Base-by-base conservation (phyloP, 164 flowering plant species). In the Umbellularia californica region DNA sequence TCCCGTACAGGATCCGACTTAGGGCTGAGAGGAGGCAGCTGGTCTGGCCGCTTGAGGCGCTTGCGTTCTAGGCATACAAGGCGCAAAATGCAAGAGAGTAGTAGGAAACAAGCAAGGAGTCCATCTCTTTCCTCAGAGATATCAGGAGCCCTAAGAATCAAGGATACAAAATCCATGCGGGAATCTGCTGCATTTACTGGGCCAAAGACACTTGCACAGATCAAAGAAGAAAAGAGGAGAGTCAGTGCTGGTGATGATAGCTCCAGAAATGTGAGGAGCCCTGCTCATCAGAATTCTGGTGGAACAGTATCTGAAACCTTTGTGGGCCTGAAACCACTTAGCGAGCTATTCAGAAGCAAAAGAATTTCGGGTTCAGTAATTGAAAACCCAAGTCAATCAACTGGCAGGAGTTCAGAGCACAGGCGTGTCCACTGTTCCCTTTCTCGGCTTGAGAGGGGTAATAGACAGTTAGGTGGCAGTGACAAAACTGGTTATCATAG, bases 171-270 rank as follows among this genome's bases (percentile, higher is more conserved):
- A 79, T 65, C 69, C 22, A 28, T 55, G 27, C 75, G 23, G 74
- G 82, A 81, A 3, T 74, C 80, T 20, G 10, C 69, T 69, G 14
- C 79, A 58, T 89, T 89, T 79, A 30, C 84, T 3, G 92, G 90
- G 50, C 93, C 93, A 24, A 89, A 86, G 81, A 76, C 87, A 60
- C 88, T 89, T 76, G 84, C 83, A 19, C 84, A 89, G 82, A 88
- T 88, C 70, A 87, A 76, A 80, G 91, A 88, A 77, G 90, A 83
- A 76, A 88, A 84, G 80, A 79, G 76, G 50, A 88, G 77, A 74
- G 75, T 73, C 24, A 80, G 73, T 75, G 85, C 55, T 76, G 65
- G 58, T 72, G 78, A 74, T 58, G 76, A 75, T 67, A 55, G 27
- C 68, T 62, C 28, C 58, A 70, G 68, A 70, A 78, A 50, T 77